Evolutionary conservation across 805 yeast genomes (phyloP), one percentile per base, ranked within the genome.

Genomic region (Spathaspora sp.): DNA sequence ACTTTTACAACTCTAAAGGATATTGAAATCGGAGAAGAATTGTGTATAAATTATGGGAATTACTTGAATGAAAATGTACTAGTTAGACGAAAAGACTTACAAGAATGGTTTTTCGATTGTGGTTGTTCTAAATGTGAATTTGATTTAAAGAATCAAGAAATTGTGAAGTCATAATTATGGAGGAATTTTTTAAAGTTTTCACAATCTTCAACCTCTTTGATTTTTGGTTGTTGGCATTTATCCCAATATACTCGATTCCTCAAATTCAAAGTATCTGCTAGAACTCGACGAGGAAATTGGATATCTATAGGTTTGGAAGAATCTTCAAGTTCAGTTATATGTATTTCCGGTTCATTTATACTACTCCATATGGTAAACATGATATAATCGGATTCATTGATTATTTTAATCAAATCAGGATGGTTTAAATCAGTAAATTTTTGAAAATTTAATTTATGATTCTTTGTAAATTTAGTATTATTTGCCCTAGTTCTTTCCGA

Each of bases 241-340:
- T 85, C 86, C 97, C 97, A 91, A 52, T 82, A 83, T 0, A 80
- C 65, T 55, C 91, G 73, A 49, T 82, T 83, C 2, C 86, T 85
- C 14, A 80, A 70, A 44, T 76, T 81, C 47, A 91, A 62, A 2
- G 85, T 66, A 55, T 75, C 75, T 0, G 97, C 92, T 28, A 89
- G 60, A 1, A 87, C 91, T 60, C 90, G 77, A 63, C 97, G 75
- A 1, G 96, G 96, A 60, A 92, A 88, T 58, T 89, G 96, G 12
- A 89, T 67, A 64, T 92, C 97, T 8, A 90, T 68, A 11, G 75
- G 57, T 49, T 73, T 73, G 2, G 61, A 55, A 0, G 64, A 62
- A 45, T 63, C 64, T 6, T 52, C 52, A 18, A 63, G 54, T 39
- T 49, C 57, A 39, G 67, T 55, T 44, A 60, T 55, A 54, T 55